phyloP scores from a whole-genome alignment of 2,329 filamentous ascomycete species.

The Didymella lethalis region DNA sequence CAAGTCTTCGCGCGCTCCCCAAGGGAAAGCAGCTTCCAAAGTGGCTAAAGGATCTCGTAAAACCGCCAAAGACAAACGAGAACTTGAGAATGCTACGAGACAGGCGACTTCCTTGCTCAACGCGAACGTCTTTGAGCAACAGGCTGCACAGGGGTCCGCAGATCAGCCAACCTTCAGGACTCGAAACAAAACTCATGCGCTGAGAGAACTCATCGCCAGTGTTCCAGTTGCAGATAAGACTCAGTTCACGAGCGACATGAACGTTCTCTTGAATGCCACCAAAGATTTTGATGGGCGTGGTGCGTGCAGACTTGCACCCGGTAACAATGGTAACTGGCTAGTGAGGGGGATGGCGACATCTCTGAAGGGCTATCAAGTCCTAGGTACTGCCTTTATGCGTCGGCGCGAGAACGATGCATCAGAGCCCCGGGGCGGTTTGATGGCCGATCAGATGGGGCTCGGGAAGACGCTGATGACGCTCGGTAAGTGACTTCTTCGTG shows the following conservation, averaged over 20 bases:
- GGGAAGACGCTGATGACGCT: conserved; percentile 54
- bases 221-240: conserved; percentile 49
- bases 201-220: conserved; percentile 53
- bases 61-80: conserved; percentile 30
- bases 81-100: conserved; percentile 25
- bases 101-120: conserved; percentile 39
- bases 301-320: conserved; percentile 37
- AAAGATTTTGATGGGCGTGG: conserved; percentile 54
- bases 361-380: conserved; percentile 61
- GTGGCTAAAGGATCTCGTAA: conserved; percentile 20
- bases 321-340: conserved; percentile 50
- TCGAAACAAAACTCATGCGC: conserved; percentile 41
- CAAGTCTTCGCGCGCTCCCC: conserved; percentile 7
- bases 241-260: conserved; percentile 48
- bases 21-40: conserved; percentile 11
- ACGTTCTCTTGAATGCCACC: conserved; percentile 49
- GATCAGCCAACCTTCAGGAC: conserved; percentile 38
- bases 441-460: conserved; percentile 55
- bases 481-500: conserved; percentile 21
- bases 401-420: conserved; percentile 54
- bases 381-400: conserved; percentile 64
- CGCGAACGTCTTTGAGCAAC: conserved; percentile 45
- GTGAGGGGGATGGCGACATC: conserved; percentile 59
- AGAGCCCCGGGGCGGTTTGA: conserved; percentile 52
- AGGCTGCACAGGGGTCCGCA: conserved; percentile 32